Evolutionary conservation across 805 yeast genomes (phyloP), one percentile per base, ranked within the genome.

Genomic region (Candida argentea): DNA sequence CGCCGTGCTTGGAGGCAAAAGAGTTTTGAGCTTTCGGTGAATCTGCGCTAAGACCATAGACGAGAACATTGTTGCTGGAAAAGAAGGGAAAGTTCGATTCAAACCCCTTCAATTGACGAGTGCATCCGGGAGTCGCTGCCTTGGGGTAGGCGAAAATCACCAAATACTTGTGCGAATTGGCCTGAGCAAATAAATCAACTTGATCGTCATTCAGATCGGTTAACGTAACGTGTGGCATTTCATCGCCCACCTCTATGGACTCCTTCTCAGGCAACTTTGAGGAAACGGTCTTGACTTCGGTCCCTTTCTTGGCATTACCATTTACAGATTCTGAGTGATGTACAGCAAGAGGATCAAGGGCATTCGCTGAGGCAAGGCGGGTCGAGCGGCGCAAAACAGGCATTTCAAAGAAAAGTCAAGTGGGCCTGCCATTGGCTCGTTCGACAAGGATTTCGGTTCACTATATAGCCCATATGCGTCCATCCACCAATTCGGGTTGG

Each of bases 81-180:
- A 81, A 67, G 23, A 66, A 59, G 2, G 65, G 61, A 49, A 57
- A 76, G 41, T 72, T 72, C 38, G 72, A 76, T 42, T 91, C 75
- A 50, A 80, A 91, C 0, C 95, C 95, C 49, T 81, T 70, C 3
- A 87, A 96, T 57, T 89, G 98, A 42, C 85, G 71, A 1, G 98
- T 89, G 55, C 98, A 91, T 3, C 98, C 98, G 1, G 95, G 95
- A 1, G 97, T 89, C 15, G 80, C 74, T 0, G 97, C 97, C 46
- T 69, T 78, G 30, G 97, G 97, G 48, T 87, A 89, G 12, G 94
- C 81, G 22, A 62, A 62, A 22, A 62, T 55, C 15, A 62, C 60
- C 35, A 61, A 29, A 29, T 48, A 58, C 39, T 55, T 58, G 17
- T 52, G 36, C 15, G 46, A 41, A 17, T 39, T 37, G 26, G 61